Evolutionary conservation across 352 stramenopile species (phyloP).

Genomic region (Pythium dissotocum): DNA sequence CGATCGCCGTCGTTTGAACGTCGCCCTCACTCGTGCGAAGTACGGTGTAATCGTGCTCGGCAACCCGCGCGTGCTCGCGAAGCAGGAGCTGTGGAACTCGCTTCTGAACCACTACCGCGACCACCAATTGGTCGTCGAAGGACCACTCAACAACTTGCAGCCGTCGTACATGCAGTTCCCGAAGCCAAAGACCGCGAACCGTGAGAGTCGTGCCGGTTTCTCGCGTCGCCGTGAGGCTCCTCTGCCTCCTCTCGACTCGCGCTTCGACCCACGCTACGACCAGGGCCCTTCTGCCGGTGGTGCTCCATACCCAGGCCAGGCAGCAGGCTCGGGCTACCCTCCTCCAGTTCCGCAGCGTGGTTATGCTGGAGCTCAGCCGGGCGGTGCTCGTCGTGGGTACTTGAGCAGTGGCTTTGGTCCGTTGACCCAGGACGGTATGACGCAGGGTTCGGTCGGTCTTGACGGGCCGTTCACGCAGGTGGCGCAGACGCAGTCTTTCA

Average conservation of each 20-base stretch:
- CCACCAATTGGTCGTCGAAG: constrained; percentile 94
- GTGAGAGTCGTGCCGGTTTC: constrained; percentile 36
- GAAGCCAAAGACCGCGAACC: constrained; percentile 45
- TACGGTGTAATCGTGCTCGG: constrained; percentile 98
- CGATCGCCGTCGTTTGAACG: constrained; percentile 98
- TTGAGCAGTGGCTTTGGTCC: constrained; percentile 47
- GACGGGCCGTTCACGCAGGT: constrained; percentile 80
- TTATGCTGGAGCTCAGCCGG: constrained; percentile 23
- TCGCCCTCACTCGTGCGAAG: constrained; percentile 98
- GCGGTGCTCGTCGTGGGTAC: constrained; percentile 28
- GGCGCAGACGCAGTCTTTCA: constrained; percentile 84
- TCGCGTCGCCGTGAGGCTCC: constrained; percentile 49
- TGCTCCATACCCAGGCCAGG: constrained; percentile 25
- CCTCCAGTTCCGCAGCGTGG: constrained; percentile 40
- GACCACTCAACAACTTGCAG: constrained; percentile 96
- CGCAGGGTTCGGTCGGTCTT: constrained; percentile 54
- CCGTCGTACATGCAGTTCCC: constrained; percentile 97
- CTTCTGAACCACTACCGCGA: constrained; percentile 98
- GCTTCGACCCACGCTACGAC: constrained; percentile 85
- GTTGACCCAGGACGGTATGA: constrained; percentile 78
- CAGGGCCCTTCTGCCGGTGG: constrained; percentile 32
- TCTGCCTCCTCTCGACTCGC: constrained; percentile 76
- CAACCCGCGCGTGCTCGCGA: constrained; percentile 97
- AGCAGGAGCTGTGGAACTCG: constrained; percentile 96
- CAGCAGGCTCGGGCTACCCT: constrained; percentile 34